Evolutionary conservation across 331 rosid genomes (phyloP), one percentile per base, ranked within the genome.

Genomic region (Quercus lobata): DNA sequence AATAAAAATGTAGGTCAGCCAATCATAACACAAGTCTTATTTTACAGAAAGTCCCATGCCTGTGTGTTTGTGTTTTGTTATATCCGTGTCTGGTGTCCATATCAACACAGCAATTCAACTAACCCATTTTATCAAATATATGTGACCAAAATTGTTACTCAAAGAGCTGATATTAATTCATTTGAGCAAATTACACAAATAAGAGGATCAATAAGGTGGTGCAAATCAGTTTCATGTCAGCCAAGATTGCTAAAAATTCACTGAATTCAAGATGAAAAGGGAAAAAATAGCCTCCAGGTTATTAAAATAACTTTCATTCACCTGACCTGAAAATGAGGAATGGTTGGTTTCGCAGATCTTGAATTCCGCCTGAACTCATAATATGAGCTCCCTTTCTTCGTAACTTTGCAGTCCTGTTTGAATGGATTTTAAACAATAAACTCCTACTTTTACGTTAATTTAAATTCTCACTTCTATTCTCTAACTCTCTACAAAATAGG

Each of bases 311-410:
- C 16, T 71, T 65, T 30, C 71, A 16, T 65, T 21, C 30, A 71
- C 32, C 29, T 71, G 14, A 49, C 98, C 90, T 29, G 98, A 79
- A 91, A 92, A 79, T 94, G 97, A 84, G 89, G 92, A 78, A 94
- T 90, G 53, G 97, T 89, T 63, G 98, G 86, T 82, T 94, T 91
- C 85, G 90, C 97, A n/a, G 97, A 92, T 86, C 97, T 83, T 52
- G 97, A 85, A 78, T 89, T 94, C 80, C 86, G 87, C 88, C 93
- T 84, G 83, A 94, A 94, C 75, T 90, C 91, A 82, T 94, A 94
- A 82, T 87, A 90, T 61, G 57, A 52, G n/a, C 86, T 89, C 53
- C 92, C 97, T 84, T 92, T 92, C 72, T 89, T 82, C 6, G 97
- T 92, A 73, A 35, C 71, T 66, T 82, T 87, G 88, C 97, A 91